Base-by-base conservation (phyloP, 176 grass and related monocot genomes). In the Tillandsia leiboldiana region DNA sequence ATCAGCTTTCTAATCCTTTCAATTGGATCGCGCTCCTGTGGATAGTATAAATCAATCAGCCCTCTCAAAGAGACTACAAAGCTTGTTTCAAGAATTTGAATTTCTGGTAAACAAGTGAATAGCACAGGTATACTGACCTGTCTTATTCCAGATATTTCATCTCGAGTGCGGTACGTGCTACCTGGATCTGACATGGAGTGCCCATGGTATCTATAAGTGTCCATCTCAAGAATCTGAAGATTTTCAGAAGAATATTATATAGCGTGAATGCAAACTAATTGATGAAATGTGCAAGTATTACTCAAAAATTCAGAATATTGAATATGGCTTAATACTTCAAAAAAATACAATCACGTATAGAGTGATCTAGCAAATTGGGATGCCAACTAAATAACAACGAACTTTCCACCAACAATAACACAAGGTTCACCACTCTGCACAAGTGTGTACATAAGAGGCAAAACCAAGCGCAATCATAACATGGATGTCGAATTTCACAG, bases 111-210 rank as follows among this genome's bases (percentile, higher is more conserved):
- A 10, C 9, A 42, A 42, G 33, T 7, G 7, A 3, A 42, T 5
- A 42, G 33, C 33, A 42, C 33, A 42, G 33, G 33, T 42, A 71
- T 77, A 50, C 53, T 67, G 9, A 92, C 86, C 82, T 97, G 86
- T 83, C 94, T 68, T 73, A 96, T 71, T 47, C 85, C 88, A 23
- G 76, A 73, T 58, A 92, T 92, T 53, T 90, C 88, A 79, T 92
- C 52, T 69, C 86, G 85, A 2, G 86, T 96, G 10, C 93, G 86
- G 73, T 92, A 96, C 11, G 86, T 92, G 84, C 93, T 92, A 10
- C 83, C 89, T 50, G 93, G 93, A 72, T 96, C 89, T 27, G 89
- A 92, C 88, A 96, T 92, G 0, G 93, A 92, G 63, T 96, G 89
- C 7, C 93, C 93, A 11, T 96, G 88, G 81, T 96, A 92, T 77